These are phyloP conservation scores for Ceratocystis albifundus DNA, from an alignment of 2,329 filamentous ascomycete genomes.

Conservation along the genomic window DNA sequence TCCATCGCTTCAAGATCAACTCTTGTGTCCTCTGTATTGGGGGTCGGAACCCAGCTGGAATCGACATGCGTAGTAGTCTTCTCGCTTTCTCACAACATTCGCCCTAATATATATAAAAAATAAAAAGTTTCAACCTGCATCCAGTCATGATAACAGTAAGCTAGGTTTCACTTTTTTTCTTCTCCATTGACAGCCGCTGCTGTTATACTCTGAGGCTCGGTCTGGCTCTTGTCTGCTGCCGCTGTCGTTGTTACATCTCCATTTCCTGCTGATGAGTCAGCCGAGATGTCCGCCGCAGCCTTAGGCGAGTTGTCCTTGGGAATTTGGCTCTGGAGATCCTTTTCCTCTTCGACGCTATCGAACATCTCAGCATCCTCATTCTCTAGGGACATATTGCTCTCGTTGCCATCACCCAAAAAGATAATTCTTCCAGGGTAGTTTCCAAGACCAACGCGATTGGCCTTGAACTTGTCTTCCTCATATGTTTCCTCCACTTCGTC, in stretches of 20 bases:
- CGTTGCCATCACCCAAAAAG: constrained; percentile 86
- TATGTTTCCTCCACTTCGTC: constrained; percentile 69
- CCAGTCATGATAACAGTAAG: background rate
- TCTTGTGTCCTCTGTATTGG: too few relatives aligned
- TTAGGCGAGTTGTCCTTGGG: constrained; percentile 42
- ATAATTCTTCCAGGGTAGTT: constrained; percentile 80
- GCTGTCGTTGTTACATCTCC: constrained; percentile 11
- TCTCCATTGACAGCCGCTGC: background rate
- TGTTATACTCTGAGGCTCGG: constrained; percentile 1
- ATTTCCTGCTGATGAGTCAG: constrained; percentile 26
- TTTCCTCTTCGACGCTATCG: constrained; percentile 65
- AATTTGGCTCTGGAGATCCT: constrained; percentile 75
- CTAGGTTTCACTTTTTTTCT: constrained; percentile 7
- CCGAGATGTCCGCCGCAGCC: constrained; percentile 17
- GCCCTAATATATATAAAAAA: constrained; percentile 1
- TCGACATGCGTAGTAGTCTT: too few relatives aligned
- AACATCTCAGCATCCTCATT: constrained; percentile 89
- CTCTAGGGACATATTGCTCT: constrained; percentile 61
- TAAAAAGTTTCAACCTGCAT: background rate
- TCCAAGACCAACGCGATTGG: constrained; percentile 44
- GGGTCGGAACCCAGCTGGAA: too few relatives aligned
- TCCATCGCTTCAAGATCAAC: too few relatives aligned
- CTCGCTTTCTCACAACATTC: too few relatives aligned
- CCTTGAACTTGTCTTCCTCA: constrained; percentile 60
- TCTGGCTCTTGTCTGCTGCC: background rate